Evolutionary conservation across 176 grass and related monocot species (phyloP).

Genomic region (Dactylis glomerata): DNA sequence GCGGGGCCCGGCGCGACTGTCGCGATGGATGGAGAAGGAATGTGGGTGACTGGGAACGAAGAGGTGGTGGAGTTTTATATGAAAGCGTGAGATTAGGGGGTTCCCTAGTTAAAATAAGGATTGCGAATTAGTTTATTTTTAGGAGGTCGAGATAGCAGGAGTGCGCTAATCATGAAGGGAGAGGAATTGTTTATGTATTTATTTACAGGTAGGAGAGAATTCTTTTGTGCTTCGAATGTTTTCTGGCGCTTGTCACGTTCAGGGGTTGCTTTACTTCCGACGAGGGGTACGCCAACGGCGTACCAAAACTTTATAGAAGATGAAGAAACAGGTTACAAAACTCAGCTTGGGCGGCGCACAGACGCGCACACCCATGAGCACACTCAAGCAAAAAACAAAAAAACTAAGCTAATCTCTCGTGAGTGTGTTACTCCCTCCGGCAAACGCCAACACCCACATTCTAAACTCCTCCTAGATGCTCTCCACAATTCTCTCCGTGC

Average conservation of each 20-base stretch:
- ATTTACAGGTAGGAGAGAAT: conserved; percentile 39
- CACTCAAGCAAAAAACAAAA: too few relatives aligned
- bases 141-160: neutral
- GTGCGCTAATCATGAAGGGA: neutral
- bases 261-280: neutral
- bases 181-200: neutral
- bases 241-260: neutral
- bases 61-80: conserved; percentile 40
- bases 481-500: too few relatives aligned
- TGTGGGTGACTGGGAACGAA: neutral
- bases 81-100: conserved; percentile 25
- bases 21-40: neutral
- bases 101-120: neutral
- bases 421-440: too few relatives aligned
- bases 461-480: too few relatives aligned
- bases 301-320: too few relatives aligned
- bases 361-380: too few relatives aligned
- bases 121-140: conserved; percentile 18
- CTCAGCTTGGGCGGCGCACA: too few relatives aligned
- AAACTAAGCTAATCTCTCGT: too few relatives aligned
- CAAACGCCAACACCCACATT: too few relatives aligned
- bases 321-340: too few relatives aligned
- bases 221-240: conserved; percentile 19
- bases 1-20: neutral
- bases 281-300: too few relatives aligned